Percentiles rank a stretch among this genome's conserved stretches.
phyloP scores from a whole-genome alignment of 164 flowering plant species.

The Warburgia ugandensis region DNA sequence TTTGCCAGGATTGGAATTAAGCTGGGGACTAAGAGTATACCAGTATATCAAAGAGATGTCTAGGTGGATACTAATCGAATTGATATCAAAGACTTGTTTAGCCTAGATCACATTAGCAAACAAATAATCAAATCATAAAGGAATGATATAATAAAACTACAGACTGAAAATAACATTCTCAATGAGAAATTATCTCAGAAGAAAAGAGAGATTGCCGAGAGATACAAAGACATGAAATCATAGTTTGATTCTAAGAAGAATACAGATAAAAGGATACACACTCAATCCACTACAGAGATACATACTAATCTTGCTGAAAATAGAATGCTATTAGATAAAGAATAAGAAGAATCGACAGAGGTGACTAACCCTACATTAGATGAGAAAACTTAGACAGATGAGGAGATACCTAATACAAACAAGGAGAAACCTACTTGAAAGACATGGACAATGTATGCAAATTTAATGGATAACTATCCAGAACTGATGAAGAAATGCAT shows the following conservation, averaged over 20 bases:
- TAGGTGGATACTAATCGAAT: not conserved
- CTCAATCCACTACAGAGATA: too few relatives aligned
- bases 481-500: too few relatives aligned
- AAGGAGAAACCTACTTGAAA: not conserved
- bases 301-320: too few relatives aligned
- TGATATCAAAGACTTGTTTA: not conserved
- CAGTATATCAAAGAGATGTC: not conserved
- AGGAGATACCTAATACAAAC: not conserved
- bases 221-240: too few relatives aligned
- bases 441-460: too few relatives aligned
- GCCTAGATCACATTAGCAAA: not conserved
- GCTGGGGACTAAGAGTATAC: not conserved
- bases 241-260: too few relatives aligned
- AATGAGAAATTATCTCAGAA: not conserved
- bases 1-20: not conserved
- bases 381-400: not conserved
- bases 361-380: not conserved
- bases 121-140: not conserved
- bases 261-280: too few relatives aligned
- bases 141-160: not conserved
- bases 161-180: not conserved
- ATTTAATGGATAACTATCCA: too few relatives aligned
- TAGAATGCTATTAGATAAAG: too few relatives aligned
- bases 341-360: too few relatives aligned
- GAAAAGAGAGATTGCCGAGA: not conserved